phyloP scores from a whole-genome alignment of 2,329 filamentous ascomycete genomes.

The Pseudocercospora macadamiae region DNA sequence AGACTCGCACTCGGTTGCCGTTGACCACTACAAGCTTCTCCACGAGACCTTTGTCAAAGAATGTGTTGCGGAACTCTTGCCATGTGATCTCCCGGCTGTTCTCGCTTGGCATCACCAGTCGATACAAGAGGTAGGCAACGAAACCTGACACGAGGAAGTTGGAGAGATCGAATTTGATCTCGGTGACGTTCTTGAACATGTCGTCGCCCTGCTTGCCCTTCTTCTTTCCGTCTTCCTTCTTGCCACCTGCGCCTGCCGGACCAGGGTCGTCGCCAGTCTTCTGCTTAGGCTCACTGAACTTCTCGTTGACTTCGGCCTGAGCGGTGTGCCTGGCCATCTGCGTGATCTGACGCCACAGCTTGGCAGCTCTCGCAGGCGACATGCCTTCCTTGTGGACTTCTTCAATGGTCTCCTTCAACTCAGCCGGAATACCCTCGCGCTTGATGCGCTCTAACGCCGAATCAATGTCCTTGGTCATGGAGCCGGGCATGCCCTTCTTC shows the following conservation, averaged over 20 bases:
- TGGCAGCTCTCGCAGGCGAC: constrained; percentile 65
- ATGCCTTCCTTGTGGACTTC: constrained; percentile 55
- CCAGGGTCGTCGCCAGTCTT: constrained; percentile 50
- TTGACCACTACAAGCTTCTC: constrained; percentile 86
- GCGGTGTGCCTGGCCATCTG: constrained; percentile 59
- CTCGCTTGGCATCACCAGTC: constrained; percentile 67
- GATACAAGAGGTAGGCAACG: constrained; percentile 65
- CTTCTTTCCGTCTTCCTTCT: constrained; percentile 46
- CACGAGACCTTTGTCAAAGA: constrained; percentile 93
- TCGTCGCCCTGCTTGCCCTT: constrained; percentile 34
- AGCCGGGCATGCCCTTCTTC: constrained; percentile 62
- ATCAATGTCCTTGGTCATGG: constrained; percentile 63
- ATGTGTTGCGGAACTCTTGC: constrained; percentile 93
- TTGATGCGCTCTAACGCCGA: constrained; percentile 65
- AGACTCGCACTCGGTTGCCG: constrained; percentile 75
- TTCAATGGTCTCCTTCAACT: constrained; percentile 67
- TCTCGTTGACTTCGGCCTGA: constrained; percentile 42
- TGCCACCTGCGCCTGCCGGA: constrained; percentile 32
- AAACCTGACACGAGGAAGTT: constrained; percentile 62
- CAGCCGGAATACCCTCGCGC: constrained; percentile 69
- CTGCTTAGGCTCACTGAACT: constrained; percentile 44
- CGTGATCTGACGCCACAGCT: constrained; percentile 60
- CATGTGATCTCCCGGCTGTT: constrained; percentile 84
- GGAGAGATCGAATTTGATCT: constrained; percentile 59
- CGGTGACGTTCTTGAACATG: constrained; percentile 43